A percentile compares a stretch with the other conserved stretches of the same genome.
These are phyloP conservation scores for Saccharomycodes ludwigii DNA, from an alignment of 805 yeast species.

Conservation along the genomic window DNA sequence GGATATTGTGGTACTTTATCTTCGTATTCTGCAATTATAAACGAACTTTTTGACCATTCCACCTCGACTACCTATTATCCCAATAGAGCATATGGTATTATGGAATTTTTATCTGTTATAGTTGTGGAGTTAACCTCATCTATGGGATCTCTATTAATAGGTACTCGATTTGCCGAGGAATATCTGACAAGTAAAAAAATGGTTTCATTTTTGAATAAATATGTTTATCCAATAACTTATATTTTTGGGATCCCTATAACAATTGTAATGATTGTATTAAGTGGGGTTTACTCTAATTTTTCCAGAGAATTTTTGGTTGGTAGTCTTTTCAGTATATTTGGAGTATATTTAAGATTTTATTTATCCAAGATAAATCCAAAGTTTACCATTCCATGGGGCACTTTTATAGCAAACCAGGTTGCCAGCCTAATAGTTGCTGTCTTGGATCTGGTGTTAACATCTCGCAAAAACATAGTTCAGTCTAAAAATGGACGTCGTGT, in stretches of 20 bases:
- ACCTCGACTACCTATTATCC: slow-evolving; percentile 30
- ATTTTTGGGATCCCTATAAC: slow-evolving; percentile 14
- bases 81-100: slow-evolving; percentile 65
- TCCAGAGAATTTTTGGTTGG: slow-evolving; percentile 67
- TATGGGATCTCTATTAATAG: slow-evolving; percentile 43
- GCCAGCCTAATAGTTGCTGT: slow-evolving; percentile 36
- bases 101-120: slow-evolving; percentile 57
- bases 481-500: not conserved
- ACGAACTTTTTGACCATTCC: slow-evolving; percentile 20
- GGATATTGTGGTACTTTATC: slow-evolving; percentile 81
- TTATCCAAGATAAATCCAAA: slow-evolving; percentile 39
- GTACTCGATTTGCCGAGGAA: slow-evolving; percentile 32
- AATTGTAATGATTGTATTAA: slow-evolving; percentile 15
- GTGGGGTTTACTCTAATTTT: slow-evolving; percentile 20
- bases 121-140: slow-evolving; percentile 52
- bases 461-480: not conserved
- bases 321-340: slow-evolving; percentile 59
- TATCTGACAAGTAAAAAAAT: no score
- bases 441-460: slow-evolving; percentile 24
- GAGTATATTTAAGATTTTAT: slow-evolving; percentile 46
- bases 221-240: not conserved
- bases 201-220: not conserved
- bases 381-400: slow-evolving; percentile 41
- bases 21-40: slow-evolving; percentile 52
- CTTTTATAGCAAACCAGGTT: slow-evolving; percentile 35